Percentiles rank a stretch among this genome's conserved stretches.
These are phyloP conservation scores for Pelagophyceae sp. DNA, from an alignment of 352 stramenopile genomes.

Conservation along the genomic window DNA sequence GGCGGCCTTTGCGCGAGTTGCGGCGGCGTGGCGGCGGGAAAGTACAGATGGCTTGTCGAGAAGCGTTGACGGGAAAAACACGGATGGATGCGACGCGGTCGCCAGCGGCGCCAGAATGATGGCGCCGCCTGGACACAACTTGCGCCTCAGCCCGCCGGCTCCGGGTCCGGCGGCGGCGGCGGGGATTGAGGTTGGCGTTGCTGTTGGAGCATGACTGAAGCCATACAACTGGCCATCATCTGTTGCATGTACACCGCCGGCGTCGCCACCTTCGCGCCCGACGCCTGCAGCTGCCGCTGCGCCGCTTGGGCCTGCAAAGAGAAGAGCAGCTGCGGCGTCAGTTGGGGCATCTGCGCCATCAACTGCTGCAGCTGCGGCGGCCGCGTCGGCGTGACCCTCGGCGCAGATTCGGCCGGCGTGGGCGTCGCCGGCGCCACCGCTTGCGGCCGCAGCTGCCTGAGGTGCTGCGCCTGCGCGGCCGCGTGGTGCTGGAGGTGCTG, in stretches of 20 bases:
- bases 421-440: neutral
- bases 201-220: neutral
- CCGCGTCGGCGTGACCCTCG: neutral
- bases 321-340: no score
- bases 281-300: neutral
- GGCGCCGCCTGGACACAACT: no score
- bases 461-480: neutral
- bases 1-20: no score
- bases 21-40: no score
- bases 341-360: no score
- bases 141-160: no score
- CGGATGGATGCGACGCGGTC: no score
- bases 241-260: neutral
- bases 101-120: no score
- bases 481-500: neutral
- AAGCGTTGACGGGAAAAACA: no score
- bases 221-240: constrained; percentile 10
- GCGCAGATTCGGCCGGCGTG: neutral
- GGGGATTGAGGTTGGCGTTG: neutral
- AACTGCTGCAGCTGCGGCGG: neutral
- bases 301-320: neutral
- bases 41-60: no score
- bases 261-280: neutral
- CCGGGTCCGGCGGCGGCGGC: no score
- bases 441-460: neutral